Conservation (phyloP, 2,329 filamentous ascomycete genomes). For the Colletotrichum lentis region DNA sequence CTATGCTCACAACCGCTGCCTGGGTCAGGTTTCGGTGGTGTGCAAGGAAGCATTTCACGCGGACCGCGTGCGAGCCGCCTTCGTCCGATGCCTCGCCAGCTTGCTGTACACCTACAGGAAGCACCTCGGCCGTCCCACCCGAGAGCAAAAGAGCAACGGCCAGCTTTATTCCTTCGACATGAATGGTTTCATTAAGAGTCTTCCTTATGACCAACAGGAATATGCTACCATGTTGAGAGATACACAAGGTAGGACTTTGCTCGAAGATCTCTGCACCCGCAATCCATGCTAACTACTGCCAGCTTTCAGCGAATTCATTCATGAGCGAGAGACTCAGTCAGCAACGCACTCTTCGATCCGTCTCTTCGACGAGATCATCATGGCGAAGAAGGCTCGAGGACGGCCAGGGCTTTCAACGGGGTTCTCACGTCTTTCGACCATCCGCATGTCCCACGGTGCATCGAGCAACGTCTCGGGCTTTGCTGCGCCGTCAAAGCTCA, state of each 20-base stretch:
- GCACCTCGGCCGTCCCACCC: constrained; percentile 65
- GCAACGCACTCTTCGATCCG: constrained; percentile 71
- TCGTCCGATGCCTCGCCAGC: constrained; percentile 72
- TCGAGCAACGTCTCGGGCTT: constrained; percentile 52
- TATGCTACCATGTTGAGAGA: constrained; percentile 71
- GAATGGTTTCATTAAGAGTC: constrained; percentile 69
- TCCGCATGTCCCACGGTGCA: constrained; percentile 64
- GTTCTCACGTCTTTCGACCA: constrained; percentile 67
- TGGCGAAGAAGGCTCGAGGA: constrained; percentile 76
- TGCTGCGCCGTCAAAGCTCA: constrained; percentile 50
- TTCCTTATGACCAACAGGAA: constrained; percentile 72
- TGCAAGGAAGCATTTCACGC: constrained; percentile 69
- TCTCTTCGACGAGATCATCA: constrained; percentile 84
- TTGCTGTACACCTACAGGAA: constrained; percentile 73
- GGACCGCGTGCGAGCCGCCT: constrained; percentile 69
- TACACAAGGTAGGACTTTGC: constrained; percentile 64
- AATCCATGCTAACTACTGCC: constrained; percentile 40
- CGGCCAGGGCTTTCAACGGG: constrained; percentile 72
- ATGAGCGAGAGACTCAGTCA: constrained; percentile 75
- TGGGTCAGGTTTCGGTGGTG: constrained; percentile 70
- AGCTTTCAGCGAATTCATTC: constrained; percentile 82
- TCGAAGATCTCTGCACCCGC: not conserved
- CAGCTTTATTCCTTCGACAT: constrained; percentile 72
- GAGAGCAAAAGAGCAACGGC: constrained; percentile 67
- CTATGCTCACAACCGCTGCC: constrained; percentile 65